Percentiles rank a stretch among this genome's conserved stretches.
phyloP scores from a whole-genome alignment of 2,329 filamentous ascomycete genomes.

The Colletotrichum agaves region DNA sequence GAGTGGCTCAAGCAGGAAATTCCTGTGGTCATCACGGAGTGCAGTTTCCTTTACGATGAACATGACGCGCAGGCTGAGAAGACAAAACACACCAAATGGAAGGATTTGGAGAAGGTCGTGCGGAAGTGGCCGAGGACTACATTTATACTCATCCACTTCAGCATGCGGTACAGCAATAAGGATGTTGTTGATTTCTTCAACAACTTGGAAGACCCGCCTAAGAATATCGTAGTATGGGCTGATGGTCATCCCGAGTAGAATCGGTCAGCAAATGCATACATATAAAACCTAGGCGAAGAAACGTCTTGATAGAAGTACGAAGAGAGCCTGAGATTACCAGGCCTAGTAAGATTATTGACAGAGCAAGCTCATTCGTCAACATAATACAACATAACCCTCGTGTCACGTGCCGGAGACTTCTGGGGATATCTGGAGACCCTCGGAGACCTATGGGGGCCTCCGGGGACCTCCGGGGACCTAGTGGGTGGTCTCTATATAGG shows the following conservation, averaged over 20 bases:
- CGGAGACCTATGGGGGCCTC: too few relatives aligned
- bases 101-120: constrained; percentile 56
- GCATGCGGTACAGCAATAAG: constrained; percentile 53
- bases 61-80: constrained; percentile 55
- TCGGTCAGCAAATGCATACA: not conserved
- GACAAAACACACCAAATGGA: constrained; percentile 61
- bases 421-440: too few relatives aligned
- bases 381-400: too few relatives aligned
- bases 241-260: constrained; percentile 45
- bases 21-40: constrained; percentile 60
- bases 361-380: too few relatives aligned
- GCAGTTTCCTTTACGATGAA: constrained; percentile 57
- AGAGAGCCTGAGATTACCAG: too few relatives aligned
- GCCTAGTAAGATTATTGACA: too few relatives aligned
- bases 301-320: too few relatives aligned
- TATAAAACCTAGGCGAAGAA: too few relatives aligned
- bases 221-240: constrained; percentile 60
- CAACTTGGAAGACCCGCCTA: constrained; percentile 50
- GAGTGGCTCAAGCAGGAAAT: constrained; percentile 53
- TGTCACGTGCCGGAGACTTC: too few relatives aligned
- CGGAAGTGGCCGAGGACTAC: constrained; percentile 54
- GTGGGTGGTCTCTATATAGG: too few relatives aligned
- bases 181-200: constrained; percentile 55
- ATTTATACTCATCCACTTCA: constrained; percentile 61
- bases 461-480: too few relatives aligned